Evolutionary conservation across 768 basidiomycete genomes (phyloP).

Genomic region (Ephemerocybe angulata): DNA sequence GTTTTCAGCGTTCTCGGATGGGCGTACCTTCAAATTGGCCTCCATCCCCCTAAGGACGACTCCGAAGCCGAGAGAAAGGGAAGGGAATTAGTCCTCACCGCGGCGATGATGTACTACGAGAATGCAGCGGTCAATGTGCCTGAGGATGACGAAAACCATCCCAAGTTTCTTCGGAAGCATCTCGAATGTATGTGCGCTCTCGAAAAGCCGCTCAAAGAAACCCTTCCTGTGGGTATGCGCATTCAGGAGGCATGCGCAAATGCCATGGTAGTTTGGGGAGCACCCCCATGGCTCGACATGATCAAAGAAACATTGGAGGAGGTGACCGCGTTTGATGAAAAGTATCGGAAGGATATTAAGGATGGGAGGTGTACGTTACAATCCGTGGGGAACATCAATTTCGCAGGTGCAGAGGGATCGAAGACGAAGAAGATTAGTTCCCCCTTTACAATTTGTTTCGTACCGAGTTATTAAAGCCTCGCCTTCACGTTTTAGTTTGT

Average conservation of each 20-base stretch:
- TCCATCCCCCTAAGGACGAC: slow-evolving; percentile 7
- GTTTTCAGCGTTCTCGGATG: slow-evolving; percentile 24
- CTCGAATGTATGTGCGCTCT: slow-evolving; percentile 30
- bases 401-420: background rate
- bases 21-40: slow-evolving; percentile 24
- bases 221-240: slow-evolving; percentile 20
- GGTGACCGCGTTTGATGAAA: background rate
- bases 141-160: slow-evolving; percentile 36
- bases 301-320: slow-evolving; percentile 16
- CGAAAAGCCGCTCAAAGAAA: slow-evolving; percentile 21
- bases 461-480: too few species aligned
- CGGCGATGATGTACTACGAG: slow-evolving; percentile 1
- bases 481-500: too few species aligned
- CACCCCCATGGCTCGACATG: background rate
- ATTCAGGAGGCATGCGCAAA: slow-evolving; percentile 20
- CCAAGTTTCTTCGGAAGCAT: slow-evolving; percentile 27
- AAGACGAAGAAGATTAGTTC: background rate
- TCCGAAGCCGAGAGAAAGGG: background rate
- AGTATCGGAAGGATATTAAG: background rate
- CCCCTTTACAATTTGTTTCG: background rate
- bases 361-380: background rate
- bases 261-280: slow-evolving; percentile 13
- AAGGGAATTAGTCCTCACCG: background rate
- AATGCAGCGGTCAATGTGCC: slow-evolving; percentile 22
- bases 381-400: background rate